phyloP scores from a whole-genome alignment of 2,329 filamentous ascomycete species.

The Trichoderma koningii region DNA sequence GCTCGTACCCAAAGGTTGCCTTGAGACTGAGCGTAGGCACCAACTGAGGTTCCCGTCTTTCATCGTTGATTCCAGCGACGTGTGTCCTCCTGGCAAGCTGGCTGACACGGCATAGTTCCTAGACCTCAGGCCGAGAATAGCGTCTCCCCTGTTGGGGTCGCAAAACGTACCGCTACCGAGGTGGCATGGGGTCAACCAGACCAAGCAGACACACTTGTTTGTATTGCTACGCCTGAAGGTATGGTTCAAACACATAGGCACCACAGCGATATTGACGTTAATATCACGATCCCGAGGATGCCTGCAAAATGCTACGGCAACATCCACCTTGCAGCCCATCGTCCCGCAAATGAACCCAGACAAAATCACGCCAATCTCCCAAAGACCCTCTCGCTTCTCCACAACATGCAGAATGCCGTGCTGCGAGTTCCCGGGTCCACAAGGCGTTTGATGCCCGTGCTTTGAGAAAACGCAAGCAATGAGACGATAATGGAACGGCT shows the following conservation, averaged over 20 bases:
- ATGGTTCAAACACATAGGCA: background rate
- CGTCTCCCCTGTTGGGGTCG: background rate
- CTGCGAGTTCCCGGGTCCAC: constrained; percentile 14
- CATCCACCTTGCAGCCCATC: background rate
- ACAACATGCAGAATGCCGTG: constrained; percentile 16
- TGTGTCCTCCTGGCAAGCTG: background rate
- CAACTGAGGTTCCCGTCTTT: background rate
- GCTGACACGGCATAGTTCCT: background rate
- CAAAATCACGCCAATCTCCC: constrained; percentile 2
- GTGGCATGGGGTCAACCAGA: background rate
- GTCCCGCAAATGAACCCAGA: constrained; percentile 4
- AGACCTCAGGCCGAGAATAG: background rate
- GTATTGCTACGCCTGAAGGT: background rate
- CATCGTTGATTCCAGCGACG: background rate
- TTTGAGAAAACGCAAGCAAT: no score
- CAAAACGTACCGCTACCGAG: background rate
- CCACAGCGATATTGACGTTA: no score
- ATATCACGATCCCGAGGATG: background rate
- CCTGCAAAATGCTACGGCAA: background rate
- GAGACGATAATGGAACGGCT: no score
- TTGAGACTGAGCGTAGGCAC: background rate
- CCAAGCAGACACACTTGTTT: background rate
- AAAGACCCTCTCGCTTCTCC: constrained; percentile 7
- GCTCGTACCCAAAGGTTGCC: background rate
- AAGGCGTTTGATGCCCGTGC: background rate